Evolutionary conservation across 1,139 yeast species (phyloP), one percentile per base, ranked within the genome.

Genomic region (Diutina mesorugosa): DNA sequence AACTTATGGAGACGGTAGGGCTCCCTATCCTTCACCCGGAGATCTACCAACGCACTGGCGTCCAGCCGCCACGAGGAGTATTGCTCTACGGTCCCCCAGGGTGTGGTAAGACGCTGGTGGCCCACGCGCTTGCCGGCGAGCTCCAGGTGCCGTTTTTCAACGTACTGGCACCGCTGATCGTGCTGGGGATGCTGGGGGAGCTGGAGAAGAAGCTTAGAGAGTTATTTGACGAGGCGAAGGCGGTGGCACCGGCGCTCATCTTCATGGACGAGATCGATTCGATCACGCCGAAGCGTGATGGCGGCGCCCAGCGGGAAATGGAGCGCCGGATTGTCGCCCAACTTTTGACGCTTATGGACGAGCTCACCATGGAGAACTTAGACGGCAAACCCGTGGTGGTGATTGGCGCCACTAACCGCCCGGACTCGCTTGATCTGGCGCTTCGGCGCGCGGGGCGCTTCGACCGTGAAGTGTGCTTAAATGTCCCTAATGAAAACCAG

Each of bases 151-250:
- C 99, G 0, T 93, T 95, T 65, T 83, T 93, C 35, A 86, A 87
- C 55, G 79, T 93, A 0, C 87, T 96, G 26, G 99, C 99, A 0
- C 99, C 99, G 0, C 87, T 97, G 0, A 90, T 95, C 6, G 98
- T 93, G 0, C 88, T 97, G 58, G 99, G 99, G n/a, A 93, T 93
- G 99, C 89, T 97, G n/a, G 99, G 99, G 53, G 99, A 93, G 69
- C 85, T 95, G 59, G 99, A 95, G 67, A 93, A 93, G 74, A 91
- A 91, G 67, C 77, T 93, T 18, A 77, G 99, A 60, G 99, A 93
- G 60, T 76, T 93, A 48, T 93, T 93, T 65, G 97, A 90, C 52
- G 99, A 95, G 66, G 99, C 99, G 2, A 87, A 86, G 65, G 65
- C 79, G 7, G 68, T 90, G 58, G 99, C 99, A 0, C 99, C 99